phyloP scores from a whole-genome alignment of 345 rosid genomes.

The Barbarea vulgaris region DNA sequence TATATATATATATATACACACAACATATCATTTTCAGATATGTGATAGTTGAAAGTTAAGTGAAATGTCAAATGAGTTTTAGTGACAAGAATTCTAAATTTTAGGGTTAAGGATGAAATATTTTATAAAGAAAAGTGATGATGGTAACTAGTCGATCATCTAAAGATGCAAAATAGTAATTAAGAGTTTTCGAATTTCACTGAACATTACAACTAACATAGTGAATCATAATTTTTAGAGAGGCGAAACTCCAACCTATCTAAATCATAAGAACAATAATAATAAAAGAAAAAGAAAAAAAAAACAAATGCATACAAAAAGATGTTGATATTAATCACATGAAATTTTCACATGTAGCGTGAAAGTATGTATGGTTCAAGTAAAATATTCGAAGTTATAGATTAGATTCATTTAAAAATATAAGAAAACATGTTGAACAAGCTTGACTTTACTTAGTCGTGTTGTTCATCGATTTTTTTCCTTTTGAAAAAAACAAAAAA shows the following conservation, averaged over 20 bases:
- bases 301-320: neutral
- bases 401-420: neutral
- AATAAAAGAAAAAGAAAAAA: neutral
- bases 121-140: neutral
- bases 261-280: neutral
- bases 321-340: neutral
- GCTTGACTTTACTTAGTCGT: slow-evolving; percentile 38
- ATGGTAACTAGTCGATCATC: neutral
- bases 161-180: neutral
- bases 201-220: neutral
- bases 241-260: neutral
- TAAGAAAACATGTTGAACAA: neutral
- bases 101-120: neutral
- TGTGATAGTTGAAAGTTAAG: neutral
- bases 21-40: neutral
- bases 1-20: neutral
- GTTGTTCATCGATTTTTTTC: slow-evolving; percentile 23
- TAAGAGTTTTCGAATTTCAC: neutral
- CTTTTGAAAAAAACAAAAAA: neutral
- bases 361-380: neutral
- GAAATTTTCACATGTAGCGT: neutral
- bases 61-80: neutral
- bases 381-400: neutral
- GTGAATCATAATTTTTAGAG: neutral
- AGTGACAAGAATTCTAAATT: neutral